Base-by-base conservation (phyloP, 352 stramenopile species). In the Globisporangium ultimum region DNA sequence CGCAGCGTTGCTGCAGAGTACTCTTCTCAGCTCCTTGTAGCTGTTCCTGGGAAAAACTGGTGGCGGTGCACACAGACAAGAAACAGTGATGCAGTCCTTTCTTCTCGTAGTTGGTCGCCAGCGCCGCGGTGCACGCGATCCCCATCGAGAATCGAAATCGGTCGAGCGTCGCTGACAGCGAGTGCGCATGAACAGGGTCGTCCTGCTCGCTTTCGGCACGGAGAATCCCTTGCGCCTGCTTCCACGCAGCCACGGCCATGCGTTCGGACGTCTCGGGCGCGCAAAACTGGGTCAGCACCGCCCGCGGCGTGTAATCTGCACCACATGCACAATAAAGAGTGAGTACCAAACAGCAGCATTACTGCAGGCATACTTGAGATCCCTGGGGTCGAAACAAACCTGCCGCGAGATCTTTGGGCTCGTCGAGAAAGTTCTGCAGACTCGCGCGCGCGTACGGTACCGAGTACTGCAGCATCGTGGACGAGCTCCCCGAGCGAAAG, bases 11-110 rank as follows among this genome's bases (percentile, higher is more conserved):
- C 8, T 38, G 48, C 32, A 74, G 48, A n/a, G 80, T 36, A 10
- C 28, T 55, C 3, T 38, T 58, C 9, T 10, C 22, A 20, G n/a
- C 36, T 17, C 14, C 24, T 18, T 12, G 24, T n/a, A 3, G 28
- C 14, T n/a, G 41, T 34, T 58, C 21, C 18, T 38, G 45, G 3
- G 3, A 3, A 48, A 7, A 18, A 2, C 55, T 48, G 2, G 42
- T 41, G 42, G 70, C 67, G 21, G 63, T 67, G 32, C 79, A 89
- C 6, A 91, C 61, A 14, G 80, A 88, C 51, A 91, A 53, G 49
- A 94, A 93, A 36, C 70, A 84, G 57, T 90, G 74, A 50, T 93
- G 78, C 14, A 71, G 63, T 0, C 84, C 84, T 28, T 77, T 73
- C 24, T 87, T 85, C 17, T 71, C 66, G 43, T 87, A 82, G 32